phyloP scores from a whole-genome alignment of 345 rosid species.

The Citrus medica region DNA sequence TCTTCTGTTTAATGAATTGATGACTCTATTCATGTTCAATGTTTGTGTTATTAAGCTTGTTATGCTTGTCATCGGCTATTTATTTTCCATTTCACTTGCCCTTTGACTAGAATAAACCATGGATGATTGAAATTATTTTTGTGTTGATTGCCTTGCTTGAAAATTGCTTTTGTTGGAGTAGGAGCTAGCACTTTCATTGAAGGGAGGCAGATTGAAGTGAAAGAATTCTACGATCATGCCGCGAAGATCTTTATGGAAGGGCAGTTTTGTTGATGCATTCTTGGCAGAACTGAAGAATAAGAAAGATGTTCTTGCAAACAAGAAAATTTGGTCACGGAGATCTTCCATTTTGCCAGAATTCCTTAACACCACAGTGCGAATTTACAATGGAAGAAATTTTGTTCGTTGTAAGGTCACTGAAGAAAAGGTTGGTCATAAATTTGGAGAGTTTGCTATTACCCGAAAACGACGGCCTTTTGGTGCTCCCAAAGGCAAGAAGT shows the following conservation, averaged over 20 bases:
- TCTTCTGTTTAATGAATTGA: neutral
- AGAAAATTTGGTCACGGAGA: constrained; percentile 47
- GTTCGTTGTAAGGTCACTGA: constrained; percentile 47
- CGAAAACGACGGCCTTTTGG: constrained; percentile 22
- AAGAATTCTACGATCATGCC: constrained; percentile 4
- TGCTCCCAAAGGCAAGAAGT: constrained; percentile 11
- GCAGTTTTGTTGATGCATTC: constrained; percentile 47
- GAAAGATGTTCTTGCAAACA: constrained; percentile 30
- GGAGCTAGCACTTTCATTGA: neutral
- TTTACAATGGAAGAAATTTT: constrained; percentile 45
- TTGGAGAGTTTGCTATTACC: constrained; percentile 46
- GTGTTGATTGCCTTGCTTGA: neutral
- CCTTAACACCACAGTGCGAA: constrained; percentile 32
- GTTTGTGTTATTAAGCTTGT: neutral
- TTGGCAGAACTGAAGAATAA: constrained; percentile 32
- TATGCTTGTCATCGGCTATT: neutral
- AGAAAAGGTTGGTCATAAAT: constrained; percentile 47
- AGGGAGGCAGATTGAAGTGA: neutral
- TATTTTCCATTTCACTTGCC: neutral
- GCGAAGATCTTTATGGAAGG: constrained; percentile 43
- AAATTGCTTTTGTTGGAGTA: neutral
- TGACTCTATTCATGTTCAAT: neutral
- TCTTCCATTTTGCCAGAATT: constrained; percentile 49
- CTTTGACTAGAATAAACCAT: neutral
- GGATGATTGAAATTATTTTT: neutral